Base-by-base conservation (phyloP, 768 basidiomycete genomes). In the Sutorius australiensis region DNA sequence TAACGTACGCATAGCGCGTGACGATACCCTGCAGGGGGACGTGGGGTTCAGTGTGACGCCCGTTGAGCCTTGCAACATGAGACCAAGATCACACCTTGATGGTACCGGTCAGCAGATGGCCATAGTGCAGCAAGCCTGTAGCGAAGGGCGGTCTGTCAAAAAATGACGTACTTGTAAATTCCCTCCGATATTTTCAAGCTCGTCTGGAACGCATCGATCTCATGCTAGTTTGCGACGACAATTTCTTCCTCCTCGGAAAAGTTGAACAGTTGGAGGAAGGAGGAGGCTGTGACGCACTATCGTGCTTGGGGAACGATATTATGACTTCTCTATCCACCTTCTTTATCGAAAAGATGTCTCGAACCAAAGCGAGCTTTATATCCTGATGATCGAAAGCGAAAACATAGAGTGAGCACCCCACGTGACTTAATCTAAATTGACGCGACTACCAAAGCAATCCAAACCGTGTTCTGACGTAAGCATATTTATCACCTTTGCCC, bases 141-240 rank as follows among this genome's bases (percentile, higher is more conserved):
- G 95, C 95, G 64, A 98, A 98, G 0, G 95, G 95, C 3, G 94
- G 94, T 5, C 95, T 95, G 69, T 98, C 97, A 73, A 93, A 98
- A 77, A 99, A 99, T n/a, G 21, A 93, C 84, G 69, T 78, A 99
- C 64, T 90, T 84, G n/a, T 93, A 92, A 34, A 86, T 80, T 4
- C 94, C 94, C 66, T 95, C 87, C 0, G 92, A 92, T 42, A 95
- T 84, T 74, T 92, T 93, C 61, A 98, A 72, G 61, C 89, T 92
- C 7, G 95, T 98, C 66, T 87, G 83, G 73, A 99, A 99, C 56
- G 97, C 97, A 75, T 98, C 92, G 68, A 99, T 99, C 68, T 95
- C 93, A 61, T 81, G 78, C 95, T 95, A 98, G 74, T 83, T 98
- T 47, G 79, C 77, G 56, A 97, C 74, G 50, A 97, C 92, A 63